Evolutionary conservation across 208 protist genomes (phyloP).

Genomic region (Acanthamoeba castellanii): DNA sequence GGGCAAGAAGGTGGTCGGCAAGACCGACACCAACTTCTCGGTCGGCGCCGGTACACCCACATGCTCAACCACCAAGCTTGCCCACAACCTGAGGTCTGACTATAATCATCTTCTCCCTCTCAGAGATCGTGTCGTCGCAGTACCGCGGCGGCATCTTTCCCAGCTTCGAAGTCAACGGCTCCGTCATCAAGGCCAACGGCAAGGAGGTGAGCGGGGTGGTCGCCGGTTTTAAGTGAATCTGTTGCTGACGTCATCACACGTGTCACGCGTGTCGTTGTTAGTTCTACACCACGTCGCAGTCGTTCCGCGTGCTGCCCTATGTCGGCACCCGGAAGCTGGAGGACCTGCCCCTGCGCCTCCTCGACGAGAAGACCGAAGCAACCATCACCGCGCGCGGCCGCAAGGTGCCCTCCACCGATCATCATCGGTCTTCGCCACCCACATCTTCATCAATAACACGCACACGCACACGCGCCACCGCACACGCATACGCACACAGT

Average conservation of each 20-base stretch:
- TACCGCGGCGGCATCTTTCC: slow-evolving; percentile 20
- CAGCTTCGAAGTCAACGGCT: neutral
- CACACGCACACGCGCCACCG: no score
- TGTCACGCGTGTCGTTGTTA: neutral
- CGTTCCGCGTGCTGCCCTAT: neutral
- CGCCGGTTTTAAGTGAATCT: no score
- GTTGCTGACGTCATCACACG: no score
- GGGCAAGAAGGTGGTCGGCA: neutral
- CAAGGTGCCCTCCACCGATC: neutral
- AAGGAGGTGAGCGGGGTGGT: no score
- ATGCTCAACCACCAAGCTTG: no score
- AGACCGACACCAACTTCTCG: slow-evolving; percentile 35
- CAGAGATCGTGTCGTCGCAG: no score
- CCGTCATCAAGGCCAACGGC: slow-evolving; percentile 41
- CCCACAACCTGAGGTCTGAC: no score
- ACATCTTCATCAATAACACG: rapidly evolving
- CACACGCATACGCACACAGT: neutral
- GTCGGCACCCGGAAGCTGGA: neutral
- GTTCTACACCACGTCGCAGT: slow-evolving; percentile 7
- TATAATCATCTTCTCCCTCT: no score
- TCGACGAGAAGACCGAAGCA: neutral
- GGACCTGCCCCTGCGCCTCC: neutral
- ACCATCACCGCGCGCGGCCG: neutral
- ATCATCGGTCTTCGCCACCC: neutral
- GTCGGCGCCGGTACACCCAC: neutral